Conservation (phyloP, 2,329 filamentous ascomycete species). For the Ascomycota sp. region DNA sequence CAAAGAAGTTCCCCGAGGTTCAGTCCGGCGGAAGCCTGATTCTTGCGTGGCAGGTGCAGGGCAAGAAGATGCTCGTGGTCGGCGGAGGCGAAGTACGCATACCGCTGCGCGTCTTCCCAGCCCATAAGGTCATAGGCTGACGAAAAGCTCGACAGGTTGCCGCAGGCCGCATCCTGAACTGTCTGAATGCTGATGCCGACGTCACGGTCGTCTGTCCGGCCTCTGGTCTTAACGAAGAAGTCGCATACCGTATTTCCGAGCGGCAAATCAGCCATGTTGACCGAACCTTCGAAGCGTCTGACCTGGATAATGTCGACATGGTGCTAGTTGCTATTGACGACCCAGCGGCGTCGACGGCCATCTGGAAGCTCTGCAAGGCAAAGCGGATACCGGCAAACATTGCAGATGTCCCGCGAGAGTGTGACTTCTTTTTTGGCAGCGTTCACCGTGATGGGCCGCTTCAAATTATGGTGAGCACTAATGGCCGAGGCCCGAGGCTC, state of each 20-base stretch:
- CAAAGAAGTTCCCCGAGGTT: slow-evolving; percentile 46
- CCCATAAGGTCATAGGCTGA: slow-evolving; percentile 1
- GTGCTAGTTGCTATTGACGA: slow-evolving; percentile 87
- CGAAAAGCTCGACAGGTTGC: slow-evolving; percentile 44
- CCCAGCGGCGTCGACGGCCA: slow-evolving; percentile 64
- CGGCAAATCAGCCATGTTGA: slow-evolving; percentile 60
- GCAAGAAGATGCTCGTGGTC: slow-evolving; percentile 75
- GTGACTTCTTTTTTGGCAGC: slow-evolving; percentile 96
- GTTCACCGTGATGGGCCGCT: slow-evolving; percentile 85
- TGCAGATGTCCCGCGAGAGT: slow-evolving; percentile 86
- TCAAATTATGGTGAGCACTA: slow-evolving; percentile 97
- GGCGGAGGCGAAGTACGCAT: slow-evolving; percentile 71
- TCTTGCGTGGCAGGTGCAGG: slow-evolving; percentile 81
- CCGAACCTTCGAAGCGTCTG: slow-evolving; percentile 64
- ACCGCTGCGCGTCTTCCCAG: background rate
- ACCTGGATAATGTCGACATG: slow-evolving; percentile 66
- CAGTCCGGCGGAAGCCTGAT: slow-evolving; percentile 85
- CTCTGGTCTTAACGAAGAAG: slow-evolving; percentile 67
- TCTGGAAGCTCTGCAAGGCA: slow-evolving; percentile 87
- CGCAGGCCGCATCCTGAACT: slow-evolving; percentile 77
- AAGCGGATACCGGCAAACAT: slow-evolving; percentile 75
- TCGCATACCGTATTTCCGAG: slow-evolving; percentile 55
- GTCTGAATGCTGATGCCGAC: slow-evolving; percentile 81
- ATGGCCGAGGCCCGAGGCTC: slow-evolving; percentile 80
- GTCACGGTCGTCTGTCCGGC: slow-evolving; percentile 69